Evolutionary conservation across 2,329 filamentous ascomycete species (phyloP).

Genomic region (Aureobasidium sp.): DNA sequence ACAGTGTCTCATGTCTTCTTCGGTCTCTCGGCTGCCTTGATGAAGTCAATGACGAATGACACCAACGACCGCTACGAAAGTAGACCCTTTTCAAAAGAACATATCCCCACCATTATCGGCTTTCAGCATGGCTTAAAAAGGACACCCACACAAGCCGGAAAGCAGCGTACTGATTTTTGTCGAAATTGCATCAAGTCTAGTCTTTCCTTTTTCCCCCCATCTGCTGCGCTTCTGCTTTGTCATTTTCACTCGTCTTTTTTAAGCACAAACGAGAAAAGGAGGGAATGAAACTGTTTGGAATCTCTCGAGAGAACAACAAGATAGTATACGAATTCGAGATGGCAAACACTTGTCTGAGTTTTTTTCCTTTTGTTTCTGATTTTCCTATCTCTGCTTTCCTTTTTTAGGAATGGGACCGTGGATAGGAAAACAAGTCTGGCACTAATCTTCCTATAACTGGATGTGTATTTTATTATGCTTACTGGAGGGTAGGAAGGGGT

Average conservation of each 20-base stretch:
- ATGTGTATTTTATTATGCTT: constrained; percentile 2
- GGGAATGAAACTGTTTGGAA: constrained; percentile 1
- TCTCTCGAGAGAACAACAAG: constrained; percentile 6
- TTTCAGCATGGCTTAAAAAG: constrained; percentile 5
- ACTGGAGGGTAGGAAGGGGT: background rate
- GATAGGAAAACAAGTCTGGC: background rate
- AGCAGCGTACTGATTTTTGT: constrained; percentile 9
- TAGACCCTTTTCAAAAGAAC: constrained; percentile 18
- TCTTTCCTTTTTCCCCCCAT: background rate
- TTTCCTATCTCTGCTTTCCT: background rate
- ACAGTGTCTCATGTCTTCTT: constrained; percentile 8
- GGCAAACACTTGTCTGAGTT: constrained; percentile 2
- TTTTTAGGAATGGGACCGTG: background rate
- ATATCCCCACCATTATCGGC: constrained; percentile 16
- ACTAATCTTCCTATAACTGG: background rate
- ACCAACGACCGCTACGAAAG: constrained; percentile 20
- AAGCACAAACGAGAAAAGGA: constrained; percentile 5
- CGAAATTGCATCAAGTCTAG: constrained; percentile 9
- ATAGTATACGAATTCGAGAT: constrained; percentile 11
- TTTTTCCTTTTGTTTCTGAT: background rate
- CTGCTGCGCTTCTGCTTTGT: constrained; percentile 10
- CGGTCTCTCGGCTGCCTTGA: constrained; percentile 17
- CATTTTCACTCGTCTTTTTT: background rate
- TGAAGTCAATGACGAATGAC: constrained; percentile 21
- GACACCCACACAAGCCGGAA: constrained; percentile 4